Base-by-base conservation (phyloP, 169 alveolate species). In the Cryptosporidium viatorum region DNA sequence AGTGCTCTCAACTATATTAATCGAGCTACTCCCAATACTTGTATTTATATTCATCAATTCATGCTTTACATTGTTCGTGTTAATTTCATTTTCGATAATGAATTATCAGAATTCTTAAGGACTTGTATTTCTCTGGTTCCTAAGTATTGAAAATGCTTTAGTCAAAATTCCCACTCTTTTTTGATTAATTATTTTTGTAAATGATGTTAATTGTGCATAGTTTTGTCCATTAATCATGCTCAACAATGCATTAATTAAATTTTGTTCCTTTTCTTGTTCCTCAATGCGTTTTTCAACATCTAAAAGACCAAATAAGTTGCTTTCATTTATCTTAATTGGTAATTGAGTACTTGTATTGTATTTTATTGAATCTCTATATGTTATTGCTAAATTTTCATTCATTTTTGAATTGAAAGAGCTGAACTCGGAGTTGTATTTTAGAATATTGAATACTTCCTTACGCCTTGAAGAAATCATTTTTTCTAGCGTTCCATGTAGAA, bases 211-310 rank as follows among this genome's bases (percentile, higher is more conserved):
- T 26, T 43, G 89, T 18, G 39, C 37, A 41, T 29, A 80, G 35
- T 62, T 62, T 0, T 43, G 52, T 21, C 74, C 89, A 12, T 39
- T 21, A 26, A 80, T 14, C 68, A 80, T 39, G 33, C 48, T 41
- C 18, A 80, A 26, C 14, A 80, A n/a, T 80, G 68, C 9, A 37
- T 59, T 65, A 33, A 80, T 43, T 41, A 80, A 41, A 35, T n/a
- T 62, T 52, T 45, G 73, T 33, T 80, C 89, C 50, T 21, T 80
- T 62, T 80, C 89, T 26, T 80, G 80, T 43, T 80, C 89, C 26
- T 80, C 29, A 23, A 80, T 80, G 14, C 74, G 65, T 16, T 80
- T 80, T 23, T 80, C 89, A 29, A 80, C 89, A 39, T 62, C 74
- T 14, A 80, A 7, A 31, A 80, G 65, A 9, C 41, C 45, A 23